Evolutionary conservation across 2,329 filamentous ascomycete species (phyloP).

Genomic region (Aureobasidium zeae): DNA sequence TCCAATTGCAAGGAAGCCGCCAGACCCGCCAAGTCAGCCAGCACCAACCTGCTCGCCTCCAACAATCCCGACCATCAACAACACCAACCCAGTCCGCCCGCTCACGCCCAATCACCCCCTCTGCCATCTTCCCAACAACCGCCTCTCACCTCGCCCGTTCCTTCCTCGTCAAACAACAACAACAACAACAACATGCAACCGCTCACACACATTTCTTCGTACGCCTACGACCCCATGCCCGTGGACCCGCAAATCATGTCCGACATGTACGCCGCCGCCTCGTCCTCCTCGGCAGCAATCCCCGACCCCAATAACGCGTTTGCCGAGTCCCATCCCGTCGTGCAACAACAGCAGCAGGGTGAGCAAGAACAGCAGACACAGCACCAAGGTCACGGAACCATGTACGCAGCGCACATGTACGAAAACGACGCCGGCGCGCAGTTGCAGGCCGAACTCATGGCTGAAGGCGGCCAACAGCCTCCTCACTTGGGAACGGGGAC

Average conservation of each 20-base stretch:
- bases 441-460: constrained; percentile 19
- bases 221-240: constrained; percentile 44
- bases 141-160: not conserved
- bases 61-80: too few relatives aligned
- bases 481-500: too few relatives aligned
- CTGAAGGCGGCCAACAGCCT: too few relatives aligned
- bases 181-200: constrained; percentile 19
- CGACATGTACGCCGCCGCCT: constrained; percentile 22
- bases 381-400: constrained; percentile 3
- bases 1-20: constrained; percentile 67
- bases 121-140: not conserved
- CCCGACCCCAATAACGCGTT: not conserved
- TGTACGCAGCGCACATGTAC: constrained; percentile 12
- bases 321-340: too few relatives aligned
- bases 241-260: constrained; percentile 53
- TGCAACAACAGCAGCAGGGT: not conserved
- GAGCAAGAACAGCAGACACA: not conserved
- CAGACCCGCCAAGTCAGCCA: not conserved
- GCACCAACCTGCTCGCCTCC: not conserved
- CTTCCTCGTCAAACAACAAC: constrained; percentile 13
- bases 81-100: constrained; percentile 23
- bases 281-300: not conserved
- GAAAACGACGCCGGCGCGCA: constrained; percentile 21
- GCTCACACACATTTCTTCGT: constrained; percentile 33
- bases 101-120: too few relatives aligned